Evolutionary conservation across 1,139 yeast genomes (phyloP).

Genomic region (Nakaseomyces kungkrabaensis): DNA sequence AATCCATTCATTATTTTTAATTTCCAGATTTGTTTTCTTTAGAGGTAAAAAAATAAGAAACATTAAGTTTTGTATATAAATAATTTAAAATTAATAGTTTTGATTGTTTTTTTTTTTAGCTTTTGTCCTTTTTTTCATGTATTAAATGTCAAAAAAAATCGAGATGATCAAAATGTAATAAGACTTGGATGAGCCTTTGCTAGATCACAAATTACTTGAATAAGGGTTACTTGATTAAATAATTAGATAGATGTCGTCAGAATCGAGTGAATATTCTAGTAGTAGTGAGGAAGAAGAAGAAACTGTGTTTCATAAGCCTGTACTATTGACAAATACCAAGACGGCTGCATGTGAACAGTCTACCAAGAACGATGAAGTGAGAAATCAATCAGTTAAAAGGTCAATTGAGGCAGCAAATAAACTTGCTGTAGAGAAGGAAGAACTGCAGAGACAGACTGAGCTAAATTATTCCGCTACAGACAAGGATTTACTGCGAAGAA

Average conservation of each 20-base stretch:
- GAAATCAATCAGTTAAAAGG: conserved; percentile 8
- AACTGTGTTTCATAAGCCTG: conserved; percentile 20
- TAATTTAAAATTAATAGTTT: not conserved
- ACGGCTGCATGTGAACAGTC: not conserved
- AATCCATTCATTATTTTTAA: not conserved
- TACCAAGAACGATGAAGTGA: conserved; percentile 1
- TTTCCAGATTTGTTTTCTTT: not conserved
- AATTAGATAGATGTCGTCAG: not conserved
- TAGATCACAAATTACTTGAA: too few species aligned
- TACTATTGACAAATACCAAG: conserved; percentile 14
- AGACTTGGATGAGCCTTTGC: too few species aligned
- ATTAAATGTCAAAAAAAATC: too few species aligned
- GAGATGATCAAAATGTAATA: too few species aligned
- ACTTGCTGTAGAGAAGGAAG: conserved; percentile 8
- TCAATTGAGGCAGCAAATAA: conserved; percentile 15
- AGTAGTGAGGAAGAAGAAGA: conserved; percentile 14
- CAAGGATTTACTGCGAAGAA: conserved; percentile 16
- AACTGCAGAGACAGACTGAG: conserved; percentile 7
- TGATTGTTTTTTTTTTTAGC: not conserved
- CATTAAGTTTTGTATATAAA: too few species aligned
- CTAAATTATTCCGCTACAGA: conserved; percentile 18
- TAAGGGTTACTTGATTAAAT: not conserved
- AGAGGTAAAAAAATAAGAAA: too few species aligned
- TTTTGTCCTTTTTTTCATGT: not conserved
- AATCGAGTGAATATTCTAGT: not conserved